Base-by-base conservation (phyloP, 139 green algal species). In the Mesotaenium endlicherianum region DNA sequence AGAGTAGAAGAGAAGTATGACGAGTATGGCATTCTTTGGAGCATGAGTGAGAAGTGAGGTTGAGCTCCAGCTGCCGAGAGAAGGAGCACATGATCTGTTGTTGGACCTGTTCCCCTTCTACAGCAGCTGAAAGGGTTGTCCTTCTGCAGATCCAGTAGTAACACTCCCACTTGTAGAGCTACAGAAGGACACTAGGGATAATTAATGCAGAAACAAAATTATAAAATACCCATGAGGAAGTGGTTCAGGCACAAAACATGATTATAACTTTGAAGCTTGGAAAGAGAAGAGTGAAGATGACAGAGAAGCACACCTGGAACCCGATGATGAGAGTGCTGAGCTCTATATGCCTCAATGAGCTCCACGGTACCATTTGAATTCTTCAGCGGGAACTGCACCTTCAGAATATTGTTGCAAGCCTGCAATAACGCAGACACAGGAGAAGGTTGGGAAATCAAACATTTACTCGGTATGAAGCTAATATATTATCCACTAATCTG, bases 401-500 rank as follows among this genome's bases (percentile, higher is more conserved):
- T 77, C 8, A 88, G 57, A 34, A 88, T 43, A 44, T 88, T 88
- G 55, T 86, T 88, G 53, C 82, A 88, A 49, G 50, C 82, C 82
- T 88, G 53, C n/a, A 49, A 49, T 8, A 30, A 20, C 60, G 38
- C 60, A 14, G 26, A 64, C 20, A 64, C 20, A 26, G 26, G 26
- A 64, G 26, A 64, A 64, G 26, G 26, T 34, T 20, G 53, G 26
- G 20, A 20, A 64, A 64, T 34, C 53, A 64, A 64, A 64, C 53
- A 20, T 64, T 64, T 64, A 34, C 26, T 64, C 26, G 20, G 20
- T 64, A 26, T 20, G 53, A 64, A 34, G 53, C 20, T 34, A 64
- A 64, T 64, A 64, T 34, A 64, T 64, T 34, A 64, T 34, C 53
- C 26, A 34, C 53, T 64, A 26, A 64, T n/a, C 26, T 64, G 26